Base-by-base conservation (phyloP, 2,329 filamentous ascomycete species). In the Aspergillus sp. region DNA sequence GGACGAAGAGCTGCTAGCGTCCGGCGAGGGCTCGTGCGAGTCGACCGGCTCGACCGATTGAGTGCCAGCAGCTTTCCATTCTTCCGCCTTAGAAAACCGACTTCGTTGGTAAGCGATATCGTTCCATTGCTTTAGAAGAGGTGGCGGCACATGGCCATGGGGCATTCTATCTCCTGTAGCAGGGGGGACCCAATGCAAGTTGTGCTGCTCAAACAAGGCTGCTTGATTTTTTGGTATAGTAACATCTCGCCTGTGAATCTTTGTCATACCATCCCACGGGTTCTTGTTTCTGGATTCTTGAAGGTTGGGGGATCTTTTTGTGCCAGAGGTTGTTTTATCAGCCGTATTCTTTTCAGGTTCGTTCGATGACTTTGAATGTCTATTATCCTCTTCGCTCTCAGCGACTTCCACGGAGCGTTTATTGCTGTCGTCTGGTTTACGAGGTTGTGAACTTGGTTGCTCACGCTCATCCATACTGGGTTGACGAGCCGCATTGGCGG, bases 111-210 rank as follows among this genome's bases (percentile, higher is more conserved):
- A 54, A 16, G 66, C 70, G 51, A 71, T 65, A 1, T 59, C 31
- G 57, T 78, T 78, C 77, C 77, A 78, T 59, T 70, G 57, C n/a
- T 63, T 57, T 18, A 78, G 59, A 20, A 78, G 68, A 16, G 49
- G 49, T 53, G 73, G 67, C 2, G 77, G 77, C 29, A 77, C 74
- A 64, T 75, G 68, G 3, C 69, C 72, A 31, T 66, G 67, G 20
- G 71, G 70, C 36, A 58, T 52, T 14, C 57, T 57, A 14, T 67
- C 61, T 14, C 73, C 73, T 1, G 69, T 52, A n/a, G 63, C 59
- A n/a, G 74, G 69, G 42, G 75, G 74, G 54, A 77, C 64, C 76
- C 73, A 76, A 57, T 67, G 82, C 16, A 80, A 74, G 26, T 52
- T 61, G 6, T 72, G 61, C 11, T 75, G 69, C 39, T 58, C 56